These are phyloP conservation scores for Termitomyces sp. DNA, from an alignment of 768 basidiomycete genomes.

Conservation along the genomic window DNA sequence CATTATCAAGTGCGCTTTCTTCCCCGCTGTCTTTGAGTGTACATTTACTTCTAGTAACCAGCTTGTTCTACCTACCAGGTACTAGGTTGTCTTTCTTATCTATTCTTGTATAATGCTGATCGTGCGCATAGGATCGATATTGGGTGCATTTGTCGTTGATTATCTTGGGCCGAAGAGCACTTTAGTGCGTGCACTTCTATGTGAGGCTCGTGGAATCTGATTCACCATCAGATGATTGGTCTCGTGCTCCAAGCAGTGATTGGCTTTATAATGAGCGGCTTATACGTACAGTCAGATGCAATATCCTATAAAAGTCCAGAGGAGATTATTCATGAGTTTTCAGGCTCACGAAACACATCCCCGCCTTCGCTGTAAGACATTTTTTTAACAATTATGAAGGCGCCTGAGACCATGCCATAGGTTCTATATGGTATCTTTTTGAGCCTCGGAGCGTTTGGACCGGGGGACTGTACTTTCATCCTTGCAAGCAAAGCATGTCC, in stretches of 20 bases:
- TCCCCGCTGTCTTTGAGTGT: background rate
- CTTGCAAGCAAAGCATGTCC: slow-evolving; percentile 81
- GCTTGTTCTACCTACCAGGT: slow-evolving; percentile 37
- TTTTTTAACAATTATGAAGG: background rate
- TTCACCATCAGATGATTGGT: slow-evolving; percentile 50
- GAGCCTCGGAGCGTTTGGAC: slow-evolving; percentile 82
- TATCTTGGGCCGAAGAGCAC: slow-evolving; percentile 69
- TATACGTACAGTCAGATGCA: slow-evolving; percentile 45
- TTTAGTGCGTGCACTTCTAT: slow-evolving; percentile 39
- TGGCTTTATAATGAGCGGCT: slow-evolving; percentile 87
- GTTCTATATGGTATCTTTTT: slow-evolving; percentile 89
- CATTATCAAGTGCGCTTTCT: slow-evolving; percentile 65
- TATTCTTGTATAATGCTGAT: slow-evolving; percentile 13
- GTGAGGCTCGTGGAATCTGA: background rate
- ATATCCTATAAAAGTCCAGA: background rate
- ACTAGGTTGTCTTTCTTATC: background rate
- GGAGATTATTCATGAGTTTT: background rate
- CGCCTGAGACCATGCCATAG: slow-evolving; percentile 19
- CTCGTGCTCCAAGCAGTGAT: slow-evolving; percentile 67
- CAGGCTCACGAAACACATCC: slow-evolving; percentile 57
- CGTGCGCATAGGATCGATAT: slow-evolving; percentile 54
- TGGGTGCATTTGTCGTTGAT: slow-evolving; percentile 76
- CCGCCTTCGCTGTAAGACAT: slow-evolving; percentile 59
- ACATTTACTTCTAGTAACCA: slow-evolving; percentile 2
- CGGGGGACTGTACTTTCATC: slow-evolving; percentile 72